Evolutionary conservation across 225 moss, liverwort and hornwort genomes (phyloP), one percentile per base, ranked within the genome.

Genomic region (Pleurozium schreberi): DNA sequence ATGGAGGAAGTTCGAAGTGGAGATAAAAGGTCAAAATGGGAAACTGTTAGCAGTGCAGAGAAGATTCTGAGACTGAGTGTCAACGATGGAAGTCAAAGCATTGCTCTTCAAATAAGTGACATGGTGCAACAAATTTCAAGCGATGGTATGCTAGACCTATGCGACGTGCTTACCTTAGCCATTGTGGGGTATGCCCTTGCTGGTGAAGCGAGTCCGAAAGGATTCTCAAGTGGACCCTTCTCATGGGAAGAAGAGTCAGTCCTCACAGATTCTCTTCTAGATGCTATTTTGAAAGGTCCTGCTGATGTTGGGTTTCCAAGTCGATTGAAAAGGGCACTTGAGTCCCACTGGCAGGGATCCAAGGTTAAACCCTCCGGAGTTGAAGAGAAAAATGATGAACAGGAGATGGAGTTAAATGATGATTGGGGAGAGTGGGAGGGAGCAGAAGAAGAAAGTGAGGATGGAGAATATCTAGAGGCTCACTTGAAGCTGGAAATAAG

Each of bases 351-450:
- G 93, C 89, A 92, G 65, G 90, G 86, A 84, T 85, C 87, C n/a
- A 91, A 91, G 42, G 68, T 65, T 50, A 88, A 88, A 74, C 53
- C 75, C 40, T 76, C 74, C 61, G 89, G 50, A 73, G 80, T n/a
- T 69, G 66, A 60, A 76, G 82, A 78, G 64, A 85, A 57, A 83
- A 90, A 57, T 19, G 76, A 33, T 78, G 86, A 74, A 74, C 71
- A 81, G 86, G 80, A 85, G 43, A 76, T 85, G 78, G 91, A 93
- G 90, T 73, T 83, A 59, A 88, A 86, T 31, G 96, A 97, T 86
- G 97, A 93, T 67, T 98, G 98, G 98, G 98, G 96, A 74, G 92
- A 91, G 85, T 98, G 98, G 98, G 97, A 95, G 83, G 96, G 95
- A 63, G 91, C 90, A 63, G 95, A 95, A 64, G 94, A 94, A 49